Conservation (phyloP, 257 asterid species). For the Solanum corneliomulleri region DNA sequence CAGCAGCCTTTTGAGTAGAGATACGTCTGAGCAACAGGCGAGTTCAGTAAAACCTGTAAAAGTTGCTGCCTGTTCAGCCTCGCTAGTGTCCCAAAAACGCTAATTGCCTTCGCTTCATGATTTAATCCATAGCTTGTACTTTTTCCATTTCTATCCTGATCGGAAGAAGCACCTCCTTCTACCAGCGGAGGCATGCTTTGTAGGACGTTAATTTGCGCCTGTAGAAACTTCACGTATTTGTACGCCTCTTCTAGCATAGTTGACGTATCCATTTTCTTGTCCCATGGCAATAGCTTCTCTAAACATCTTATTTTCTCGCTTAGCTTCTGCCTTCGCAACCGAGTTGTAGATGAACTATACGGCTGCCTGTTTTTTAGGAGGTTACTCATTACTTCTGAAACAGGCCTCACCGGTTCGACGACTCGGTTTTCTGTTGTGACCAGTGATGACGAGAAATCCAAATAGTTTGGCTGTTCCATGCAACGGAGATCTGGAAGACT, state of each 20-base stretch:
- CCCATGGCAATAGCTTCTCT: slow-evolving; percentile 53
- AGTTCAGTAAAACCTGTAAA: slow-evolving; percentile 47
- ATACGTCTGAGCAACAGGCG: slow-evolving; percentile 47
- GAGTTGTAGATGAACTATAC: not conserved
- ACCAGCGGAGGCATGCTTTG: slow-evolving; percentile 42
- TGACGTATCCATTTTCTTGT: slow-evolving; percentile 51
- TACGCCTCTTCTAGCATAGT: slow-evolving; percentile 64
- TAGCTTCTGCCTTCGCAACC: slow-evolving; percentile 14
- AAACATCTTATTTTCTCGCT: slow-evolving; percentile 44
- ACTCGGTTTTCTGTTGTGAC: not conserved
- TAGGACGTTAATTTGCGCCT: slow-evolving; percentile 59
- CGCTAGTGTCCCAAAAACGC: slow-evolving; percentile 17
- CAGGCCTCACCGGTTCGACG: not conserved
- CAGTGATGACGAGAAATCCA: not conserved
- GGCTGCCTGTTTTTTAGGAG: not conserved
- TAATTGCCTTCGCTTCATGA: not conserved
- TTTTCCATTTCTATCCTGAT: not conserved
- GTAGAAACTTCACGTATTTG: slow-evolving; percentile 64
- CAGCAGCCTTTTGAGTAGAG: slow-evolving; percentile 54
- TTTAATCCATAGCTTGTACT: not conserved
- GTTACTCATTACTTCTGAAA: not conserved
- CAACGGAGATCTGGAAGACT: slow-evolving; percentile 25
- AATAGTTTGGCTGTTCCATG: slow-evolving; percentile 16
- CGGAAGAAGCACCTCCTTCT: not conserved
- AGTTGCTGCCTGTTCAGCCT: slow-evolving; percentile 57